phyloP scores from a whole-genome alignment of 2,329 filamentous ascomycete species.

The Diplodia sapinea region DNA sequence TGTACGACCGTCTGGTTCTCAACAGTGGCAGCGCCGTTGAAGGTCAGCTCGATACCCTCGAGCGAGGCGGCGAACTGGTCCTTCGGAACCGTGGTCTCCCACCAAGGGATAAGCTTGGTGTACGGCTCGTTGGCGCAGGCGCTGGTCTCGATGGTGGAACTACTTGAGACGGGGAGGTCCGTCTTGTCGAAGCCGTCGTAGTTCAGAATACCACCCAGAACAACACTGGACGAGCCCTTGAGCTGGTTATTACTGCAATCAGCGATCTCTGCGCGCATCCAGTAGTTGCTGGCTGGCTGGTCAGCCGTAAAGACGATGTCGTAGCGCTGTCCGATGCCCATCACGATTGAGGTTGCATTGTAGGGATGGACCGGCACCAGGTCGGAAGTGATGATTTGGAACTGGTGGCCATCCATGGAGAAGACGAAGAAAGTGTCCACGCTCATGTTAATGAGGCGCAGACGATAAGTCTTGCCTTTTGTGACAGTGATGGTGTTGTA shows the following conservation, averaged over 20 bases:
- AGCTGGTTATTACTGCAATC: conserved; percentile 10
- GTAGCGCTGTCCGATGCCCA: conserved; percentile 47
- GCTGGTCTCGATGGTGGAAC: conserved; percentile 11
- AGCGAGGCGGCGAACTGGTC: conserved; percentile 30
- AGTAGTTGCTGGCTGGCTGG: conserved; percentile 43
- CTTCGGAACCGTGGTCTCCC: conserved; percentile 16
- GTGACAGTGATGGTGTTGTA: conserved; percentile 45
- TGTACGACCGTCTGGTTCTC: conserved; percentile 36
- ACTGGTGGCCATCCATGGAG: conserved; percentile 49
- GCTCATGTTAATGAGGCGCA: conserved; percentile 63
- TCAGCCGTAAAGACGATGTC: conserved; percentile 49
- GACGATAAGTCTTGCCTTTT: conserved; percentile 61
- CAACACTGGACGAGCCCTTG: conserved; percentile 42
- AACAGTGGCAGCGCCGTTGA: conserved; percentile 24
- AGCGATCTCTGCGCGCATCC: conserved; percentile 45
- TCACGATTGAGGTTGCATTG: conserved; percentile 43
- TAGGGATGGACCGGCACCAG: conserved; percentile 52
- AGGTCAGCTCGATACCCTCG: conserved; percentile 34
- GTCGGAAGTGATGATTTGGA: conserved; percentile 53
- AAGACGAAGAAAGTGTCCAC: conserved; percentile 44
- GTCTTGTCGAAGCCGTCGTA: conserved; percentile 44
- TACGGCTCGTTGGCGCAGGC: conserved; percentile 39
- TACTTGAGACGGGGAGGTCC: conserved; percentile 17
- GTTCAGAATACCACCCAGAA: conserved; percentile 49
- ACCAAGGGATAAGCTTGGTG: conserved; percentile 47